Evolutionary conservation across 345 rosid species (phyloP).

Genomic region (Anastatica hierochuntica): DNA sequence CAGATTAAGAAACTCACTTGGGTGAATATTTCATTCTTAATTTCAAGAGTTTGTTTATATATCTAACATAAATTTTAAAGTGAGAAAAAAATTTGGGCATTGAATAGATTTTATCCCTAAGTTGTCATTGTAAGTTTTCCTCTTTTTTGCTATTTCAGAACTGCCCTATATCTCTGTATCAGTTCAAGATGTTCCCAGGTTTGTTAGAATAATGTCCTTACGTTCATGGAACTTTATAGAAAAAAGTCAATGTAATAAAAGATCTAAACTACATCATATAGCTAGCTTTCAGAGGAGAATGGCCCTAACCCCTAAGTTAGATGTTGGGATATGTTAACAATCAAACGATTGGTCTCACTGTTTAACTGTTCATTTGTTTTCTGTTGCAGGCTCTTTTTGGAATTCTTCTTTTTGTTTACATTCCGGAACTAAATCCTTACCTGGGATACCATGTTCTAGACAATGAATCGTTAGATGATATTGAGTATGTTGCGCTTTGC

Average conservation of each 20-base stretch:
- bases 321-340: not conserved
- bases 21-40: too few relatives aligned
- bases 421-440: slow-evolving; percentile 60
- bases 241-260: too few relatives aligned
- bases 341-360: too few relatives aligned
- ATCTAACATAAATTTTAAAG: too few relatives aligned
- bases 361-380: not conserved
- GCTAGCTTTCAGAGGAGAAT: too few relatives aligned
- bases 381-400: slow-evolving; percentile 62
- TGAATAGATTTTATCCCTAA: not conserved
- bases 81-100: too few relatives aligned
- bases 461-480: slow-evolving; percentile 37
- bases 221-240: not conserved
- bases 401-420: slow-evolving; percentile 51
- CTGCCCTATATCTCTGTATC: slow-evolving; percentile 39
- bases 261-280: too few relatives aligned
- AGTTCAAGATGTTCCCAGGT: slow-evolving; percentile 75
- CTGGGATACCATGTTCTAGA: slow-evolving; percentile 51
- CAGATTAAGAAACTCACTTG: too few relatives aligned
- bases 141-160: slow-evolving; percentile 36
- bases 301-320: not conserved
- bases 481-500: slow-evolving; percentile 66
- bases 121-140: not conserved
- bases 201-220: too few relatives aligned
- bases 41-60: too few relatives aligned